Conservation (phyloP, 2,329 filamentous ascomycete species). For the Phialophora macrospora region DNA sequence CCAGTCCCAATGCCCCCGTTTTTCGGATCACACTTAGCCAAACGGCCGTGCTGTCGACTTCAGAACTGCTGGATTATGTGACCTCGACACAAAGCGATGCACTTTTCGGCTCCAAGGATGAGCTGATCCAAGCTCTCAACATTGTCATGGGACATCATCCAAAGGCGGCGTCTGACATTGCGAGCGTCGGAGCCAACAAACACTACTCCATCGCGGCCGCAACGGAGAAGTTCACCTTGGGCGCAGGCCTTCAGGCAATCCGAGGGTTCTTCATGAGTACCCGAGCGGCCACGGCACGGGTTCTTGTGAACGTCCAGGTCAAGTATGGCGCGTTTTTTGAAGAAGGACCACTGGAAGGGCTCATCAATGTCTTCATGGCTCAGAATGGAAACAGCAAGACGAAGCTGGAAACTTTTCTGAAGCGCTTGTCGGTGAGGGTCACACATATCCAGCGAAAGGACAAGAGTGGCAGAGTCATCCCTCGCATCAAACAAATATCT, state of each 20-base stretch:
- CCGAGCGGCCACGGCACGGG: slow-evolving; percentile 6
- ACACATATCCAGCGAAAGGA: not conserved
- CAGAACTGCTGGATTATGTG: not conserved
- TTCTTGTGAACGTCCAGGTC: slow-evolving; percentile 11
- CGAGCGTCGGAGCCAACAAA: slow-evolving; percentile 4
- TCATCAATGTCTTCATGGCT: not conserved
- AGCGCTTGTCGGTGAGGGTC: not conserved
- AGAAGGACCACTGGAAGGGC: not conserved
- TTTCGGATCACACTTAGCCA: too few species aligned
- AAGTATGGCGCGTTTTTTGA: slow-evolving; percentile 10
- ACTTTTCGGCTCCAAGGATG: slow-evolving; percentile 2
- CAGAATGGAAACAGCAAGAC: not conserved
- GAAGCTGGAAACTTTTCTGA: not conserved
- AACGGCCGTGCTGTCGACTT: not conserved
- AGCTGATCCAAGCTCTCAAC: slow-evolving; percentile 12
- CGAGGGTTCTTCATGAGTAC: slow-evolving; percentile 17
- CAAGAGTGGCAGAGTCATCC: not conserved
- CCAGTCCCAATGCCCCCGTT: not conserved
- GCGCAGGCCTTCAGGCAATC: slow-evolving; percentile 1
- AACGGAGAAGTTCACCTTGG: not conserved
- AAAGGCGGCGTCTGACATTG: not conserved
- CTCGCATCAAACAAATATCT: not conserved
- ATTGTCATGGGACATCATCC: slow-evolving; percentile 15
- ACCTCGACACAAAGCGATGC: not conserved
- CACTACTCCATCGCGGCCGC: not conserved